A percentile compares a stretch with the other conserved stretches of the same genome.
These are phyloP conservation scores for Phytophthora ramorum DNA, from an alignment of 352 stramenopile species.

Conservation along the genomic window DNA sequence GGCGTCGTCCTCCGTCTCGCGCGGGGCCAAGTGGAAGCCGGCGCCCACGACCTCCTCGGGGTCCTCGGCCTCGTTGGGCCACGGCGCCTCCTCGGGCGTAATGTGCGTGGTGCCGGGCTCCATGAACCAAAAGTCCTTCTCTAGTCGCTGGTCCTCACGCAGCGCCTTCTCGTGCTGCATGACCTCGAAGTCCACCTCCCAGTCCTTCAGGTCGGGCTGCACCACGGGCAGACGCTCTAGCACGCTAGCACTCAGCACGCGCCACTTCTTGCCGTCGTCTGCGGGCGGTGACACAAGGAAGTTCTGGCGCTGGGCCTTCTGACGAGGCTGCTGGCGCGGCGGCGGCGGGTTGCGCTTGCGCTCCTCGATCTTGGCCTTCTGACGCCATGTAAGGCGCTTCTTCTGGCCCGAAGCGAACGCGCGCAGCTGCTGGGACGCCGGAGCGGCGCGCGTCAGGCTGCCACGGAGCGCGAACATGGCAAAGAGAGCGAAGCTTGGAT, in stretches of 20 bases:
- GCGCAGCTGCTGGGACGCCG: conserved; percentile 41
- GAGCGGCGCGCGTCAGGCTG: conserved; percentile 31
- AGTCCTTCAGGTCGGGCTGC: conserved; percentile 76
- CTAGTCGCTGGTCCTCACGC: conserved; percentile 76
- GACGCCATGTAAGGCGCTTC: conserved; percentile 66
- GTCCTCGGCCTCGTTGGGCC: conserved; percentile 64
- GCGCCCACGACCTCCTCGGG: conserved; percentile 76
- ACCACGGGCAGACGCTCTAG: conserved; percentile 80
- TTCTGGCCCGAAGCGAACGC: conserved; percentile 58
- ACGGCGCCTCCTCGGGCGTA: conserved; percentile 75
- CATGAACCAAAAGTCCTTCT: conserved; percentile 89
- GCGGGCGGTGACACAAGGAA: conserved; percentile 52
- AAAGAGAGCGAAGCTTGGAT: background rate
- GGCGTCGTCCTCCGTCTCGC: conserved; percentile 80
- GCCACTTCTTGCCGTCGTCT: conserved; percentile 87
- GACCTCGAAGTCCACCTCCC: conserved; percentile 75
- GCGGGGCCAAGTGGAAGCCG: conserved; percentile 77
- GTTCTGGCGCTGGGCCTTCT: conserved; percentile 63
- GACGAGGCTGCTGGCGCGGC: conserved; percentile 57
- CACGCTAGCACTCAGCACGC: conserved; percentile 73
- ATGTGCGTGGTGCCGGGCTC: conserved; percentile 77
- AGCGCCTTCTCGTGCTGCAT: conserved; percentile 83
- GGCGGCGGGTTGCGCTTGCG: conserved; percentile 43
- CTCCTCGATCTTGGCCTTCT: conserved; percentile 71
- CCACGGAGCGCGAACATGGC: conserved; percentile 59